Conservation (phyloP, 2,329 filamentous ascomycete species). For the Didymosphaeria variabile region DNA sequence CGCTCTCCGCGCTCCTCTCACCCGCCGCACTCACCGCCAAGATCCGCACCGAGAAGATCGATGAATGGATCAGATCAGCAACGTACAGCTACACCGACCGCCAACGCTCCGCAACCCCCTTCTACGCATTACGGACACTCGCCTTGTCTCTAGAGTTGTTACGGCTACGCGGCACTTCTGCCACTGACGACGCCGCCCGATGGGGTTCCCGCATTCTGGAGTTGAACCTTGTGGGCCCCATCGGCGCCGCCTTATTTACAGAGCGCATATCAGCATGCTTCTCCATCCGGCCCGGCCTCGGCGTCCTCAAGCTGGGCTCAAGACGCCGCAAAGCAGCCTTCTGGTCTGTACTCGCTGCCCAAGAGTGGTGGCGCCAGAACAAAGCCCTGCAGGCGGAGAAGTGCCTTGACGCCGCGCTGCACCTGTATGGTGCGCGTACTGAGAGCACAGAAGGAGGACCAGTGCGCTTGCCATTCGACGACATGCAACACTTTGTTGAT, state of each 20-base stretch:
- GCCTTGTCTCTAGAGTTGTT: constrained; percentile 82
- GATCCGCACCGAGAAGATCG: constrained; percentile 79
- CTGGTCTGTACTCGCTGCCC: constrained; percentile 85
- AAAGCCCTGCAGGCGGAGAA: constrained; percentile 81
- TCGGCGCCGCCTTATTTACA: constrained; percentile 83
- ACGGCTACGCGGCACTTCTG: constrained; percentile 78
- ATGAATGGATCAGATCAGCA: constrained; percentile 87
- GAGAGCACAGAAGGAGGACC: constrained; percentile 25
- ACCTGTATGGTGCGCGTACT: constrained; percentile 59
- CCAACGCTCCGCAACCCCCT: constrained; percentile 75
- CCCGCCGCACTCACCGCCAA: constrained; percentile 77
- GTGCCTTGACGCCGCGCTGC: constrained; percentile 75
- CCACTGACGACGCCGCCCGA: constrained; percentile 84
- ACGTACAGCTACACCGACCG: constrained; percentile 88
- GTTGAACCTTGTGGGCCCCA: constrained; percentile 71
- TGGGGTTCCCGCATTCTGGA: constrained; percentile 87
- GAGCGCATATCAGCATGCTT: constrained; percentile 90
- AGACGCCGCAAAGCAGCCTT: constrained; percentile 85
- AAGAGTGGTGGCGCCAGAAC: constrained; percentile 81
- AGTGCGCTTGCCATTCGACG: constrained; percentile 56
- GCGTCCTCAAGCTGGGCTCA: constrained; percentile 72
- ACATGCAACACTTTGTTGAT: constrained; percentile 70
- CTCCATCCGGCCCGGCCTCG: constrained; percentile 73
- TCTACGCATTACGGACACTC: constrained; percentile 81
- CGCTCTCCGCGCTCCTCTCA: constrained; percentile 81